Evolutionary conservation across 2,329 filamentous ascomycete genomes (phyloP).

Genomic region (Apiospora sp.): DNA sequence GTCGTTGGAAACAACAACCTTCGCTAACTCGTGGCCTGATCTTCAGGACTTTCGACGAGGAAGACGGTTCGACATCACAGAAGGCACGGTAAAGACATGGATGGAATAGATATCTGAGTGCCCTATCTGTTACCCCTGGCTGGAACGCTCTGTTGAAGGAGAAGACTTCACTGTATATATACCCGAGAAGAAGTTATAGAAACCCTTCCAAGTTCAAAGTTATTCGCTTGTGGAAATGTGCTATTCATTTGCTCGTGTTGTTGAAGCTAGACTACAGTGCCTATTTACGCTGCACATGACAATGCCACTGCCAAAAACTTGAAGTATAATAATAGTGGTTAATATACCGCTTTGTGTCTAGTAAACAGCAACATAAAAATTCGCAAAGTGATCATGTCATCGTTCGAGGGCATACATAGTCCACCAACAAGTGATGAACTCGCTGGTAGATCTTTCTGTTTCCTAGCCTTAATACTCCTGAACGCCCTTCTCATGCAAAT

Average conservation of each 20-base stretch:
- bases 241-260: no score
- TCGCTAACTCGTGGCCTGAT: background rate
- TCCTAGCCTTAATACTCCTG: background rate
- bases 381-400: background rate
- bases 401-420: background rate
- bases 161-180: background rate
- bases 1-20: background rate
- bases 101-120: no score
- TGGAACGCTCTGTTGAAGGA: background rate
- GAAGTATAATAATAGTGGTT: background rate
- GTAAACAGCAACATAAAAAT: background rate
- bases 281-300: background rate
- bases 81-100: background rate
- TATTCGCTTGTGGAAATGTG: background rate
- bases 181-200: background rate
- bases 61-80: background rate
- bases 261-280: background rate
- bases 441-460: background rate
- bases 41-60: conserved; percentile 1
- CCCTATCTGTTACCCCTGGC: background rate
- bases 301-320: background rate
- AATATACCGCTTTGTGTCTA: background rate
- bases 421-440: background rate
- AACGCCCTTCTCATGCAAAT: conserved; percentile 10
- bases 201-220: background rate